Percentiles rank a stretch among this genome's conserved stretches.
Evolutionary conservation across 495 filamentous ascomycete species (phyloP).

Genomic region (Xylaria bambusicola): DNA sequence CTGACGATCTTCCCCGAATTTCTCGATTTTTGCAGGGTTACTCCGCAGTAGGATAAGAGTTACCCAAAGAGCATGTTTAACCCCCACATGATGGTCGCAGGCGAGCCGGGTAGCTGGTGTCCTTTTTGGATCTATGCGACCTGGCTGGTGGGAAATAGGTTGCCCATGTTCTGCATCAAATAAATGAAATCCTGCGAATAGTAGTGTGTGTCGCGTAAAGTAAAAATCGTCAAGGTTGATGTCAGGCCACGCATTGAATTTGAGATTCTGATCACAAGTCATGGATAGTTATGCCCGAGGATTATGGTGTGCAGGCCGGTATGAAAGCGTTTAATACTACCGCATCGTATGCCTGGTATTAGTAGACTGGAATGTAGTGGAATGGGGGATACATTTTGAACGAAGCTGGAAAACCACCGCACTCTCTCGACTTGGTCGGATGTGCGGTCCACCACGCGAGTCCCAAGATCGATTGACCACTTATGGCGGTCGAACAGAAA

Average conservation of each 20-base stretch:
- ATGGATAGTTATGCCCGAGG: no score
- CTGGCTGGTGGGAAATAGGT: conserved; percentile 17
- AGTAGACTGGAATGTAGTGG: no score
- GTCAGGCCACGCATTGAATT: conserved; percentile 13
- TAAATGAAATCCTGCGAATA: not conserved
- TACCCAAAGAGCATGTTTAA: not conserved
- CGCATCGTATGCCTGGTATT: no score
- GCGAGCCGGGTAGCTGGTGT: conserved; percentile 12
- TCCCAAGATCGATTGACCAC: not conserved
- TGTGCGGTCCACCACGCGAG: conserved; percentile 15
- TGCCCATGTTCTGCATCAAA: not conserved
- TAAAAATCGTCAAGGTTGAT: conserved; percentile 11
- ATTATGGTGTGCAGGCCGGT: no score
- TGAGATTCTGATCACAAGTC: no score
- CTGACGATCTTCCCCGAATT: not conserved
- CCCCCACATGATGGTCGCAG: not conserved
- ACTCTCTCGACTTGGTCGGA: not conserved
- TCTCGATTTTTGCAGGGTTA: conserved; percentile 12
- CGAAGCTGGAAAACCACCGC: no score
- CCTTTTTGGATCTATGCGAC: conserved; percentile 9
- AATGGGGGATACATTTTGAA: no score
- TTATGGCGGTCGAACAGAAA: not conserved
- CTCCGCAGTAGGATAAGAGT: conserved; percentile 16
- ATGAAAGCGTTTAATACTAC: conserved; percentile 9
- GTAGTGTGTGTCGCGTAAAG: no score